Base-by-base conservation (phyloP, 2,329 filamentous ascomycete genomes). In the Metarhizium anisopliae region DNA sequence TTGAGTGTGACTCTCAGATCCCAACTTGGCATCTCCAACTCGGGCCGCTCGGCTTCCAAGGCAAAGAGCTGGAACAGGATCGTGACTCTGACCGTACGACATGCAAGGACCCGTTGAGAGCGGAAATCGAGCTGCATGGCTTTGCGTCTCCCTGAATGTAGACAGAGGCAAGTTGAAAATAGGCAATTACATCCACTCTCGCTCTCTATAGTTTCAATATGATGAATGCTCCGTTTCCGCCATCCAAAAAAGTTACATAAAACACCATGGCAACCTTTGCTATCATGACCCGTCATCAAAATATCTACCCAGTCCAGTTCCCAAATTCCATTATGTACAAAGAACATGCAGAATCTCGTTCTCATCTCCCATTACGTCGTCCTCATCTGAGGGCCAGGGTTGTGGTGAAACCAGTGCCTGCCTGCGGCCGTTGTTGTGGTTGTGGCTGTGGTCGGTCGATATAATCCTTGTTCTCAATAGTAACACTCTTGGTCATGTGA, bases 401-500 rank as follows among this genome's bases (percentile, higher is more conserved):
- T 13, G 69, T 67, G 6, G 70, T 71, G 36, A 68, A 60, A 11
- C 65, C 64, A 16, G 57, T 61, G 45, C 51, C 60, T 16, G 61
- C 65, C 55, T 68, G 71, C 40, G 66, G 59, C 58, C 63, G 63
- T 61, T 68, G 70, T 50, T 67, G 32, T 25, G 25, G 25, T 35
- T 35, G 68, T 53, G 62, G 66, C 50, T 62, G 61, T 32, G 65
- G 68, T 62, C 75, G 69, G 58, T 67, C 67, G 62, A 88, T 89
- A 67, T 86, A 94, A 72, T 94, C 88, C 62, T 78, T 79, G 73
- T 94, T 94, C 72, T 94, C 89, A 60, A 94, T 90, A 54, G 89
- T 91, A 25, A 94, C 89, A 71, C 88, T 92, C 82, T 93, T 94
- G 59, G 89, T 94, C 85, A 97, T 99, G 72, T 99, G 93, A 73